Base-by-base conservation (phyloP, 257 asterid genomes). In the Handroanthus guayacan region DNA sequence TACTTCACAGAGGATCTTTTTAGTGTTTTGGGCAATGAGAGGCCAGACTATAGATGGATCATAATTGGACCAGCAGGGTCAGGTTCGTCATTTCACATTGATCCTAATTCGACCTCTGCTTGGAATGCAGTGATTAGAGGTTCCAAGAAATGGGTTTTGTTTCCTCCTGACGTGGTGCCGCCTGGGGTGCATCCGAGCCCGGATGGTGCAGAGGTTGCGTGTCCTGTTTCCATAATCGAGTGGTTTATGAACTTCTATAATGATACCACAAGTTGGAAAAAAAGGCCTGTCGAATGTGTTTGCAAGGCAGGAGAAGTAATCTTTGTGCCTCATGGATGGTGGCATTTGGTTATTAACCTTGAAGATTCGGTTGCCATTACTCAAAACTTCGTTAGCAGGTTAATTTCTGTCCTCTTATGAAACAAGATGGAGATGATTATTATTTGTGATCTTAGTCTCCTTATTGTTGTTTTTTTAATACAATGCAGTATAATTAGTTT, bases 151-250 rank as follows among this genome's bases (percentile, higher is more conserved):
- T 95, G 99, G 99, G 86, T 95, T 25, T 68, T 95, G 79, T 92
- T 95, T 55, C 98, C 98, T 36, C 99, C 99, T 4, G 97, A 92
- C 72, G 91, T 90, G 78, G 97, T 90, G 72, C 99, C 98, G 5
- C 99, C 98, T n/a, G 99, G 99, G 25, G 99, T 95, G 69, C 85
- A 84, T 81, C 99, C 98, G 0, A 95, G 99, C 83, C 97, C 97
- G 0, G 98, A 95, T 84, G 98, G 99, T 51, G 89, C 98, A 0
- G 99, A 95, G 81, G 99, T 95, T 62, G 98, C 98, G 5, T 89
- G 97, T 44, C 99, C 99, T 36, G 99, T 95, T 84, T 93, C 99
- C 7, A 95, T 95, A 54, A 88, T 84, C 0, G 99, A 95, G 82
- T 95, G 99, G 98, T 95, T 95, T 87, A 92, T 95, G 99, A 95